These are phyloP conservation scores for Coemansia sp. DNA, from an alignment of 192 early-diverging fungal genomes.

Conservation along the genomic window DNA sequence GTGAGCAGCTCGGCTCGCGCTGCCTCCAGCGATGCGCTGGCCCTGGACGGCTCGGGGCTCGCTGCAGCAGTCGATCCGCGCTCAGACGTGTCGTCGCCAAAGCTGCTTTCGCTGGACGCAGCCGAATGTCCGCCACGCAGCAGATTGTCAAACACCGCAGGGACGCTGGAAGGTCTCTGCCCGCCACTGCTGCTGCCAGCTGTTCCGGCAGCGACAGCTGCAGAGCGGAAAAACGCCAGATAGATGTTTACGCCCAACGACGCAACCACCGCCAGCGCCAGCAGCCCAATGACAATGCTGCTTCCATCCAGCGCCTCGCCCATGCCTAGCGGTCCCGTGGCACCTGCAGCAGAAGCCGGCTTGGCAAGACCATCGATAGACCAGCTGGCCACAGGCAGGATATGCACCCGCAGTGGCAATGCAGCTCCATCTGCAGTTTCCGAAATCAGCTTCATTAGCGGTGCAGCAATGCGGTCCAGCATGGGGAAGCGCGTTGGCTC, in stretches of 20 bases:
- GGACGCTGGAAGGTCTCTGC: no score
- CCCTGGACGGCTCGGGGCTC: constrained; percentile 1
- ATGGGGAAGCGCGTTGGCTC: constrained; percentile 30
- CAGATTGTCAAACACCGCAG: constrained; percentile 19
- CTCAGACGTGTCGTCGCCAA: constrained; percentile 8
- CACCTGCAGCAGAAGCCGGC: background rate
- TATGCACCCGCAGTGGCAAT: constrained; percentile 28
- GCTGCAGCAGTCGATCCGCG: background rate
- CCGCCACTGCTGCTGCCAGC: constrained; percentile 1
- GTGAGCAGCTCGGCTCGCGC: constrained; percentile 29
- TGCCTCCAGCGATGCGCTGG: constrained; percentile 22
- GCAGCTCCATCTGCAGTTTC: constrained; percentile 2
- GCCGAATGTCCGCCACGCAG: constrained; percentile 15
- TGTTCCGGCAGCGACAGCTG: background rate
- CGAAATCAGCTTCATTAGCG: constrained; percentile 24
- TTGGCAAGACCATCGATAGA: constrained; percentile 9
- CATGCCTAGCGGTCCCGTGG: background rate
- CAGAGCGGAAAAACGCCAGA: constrained; percentile 26
- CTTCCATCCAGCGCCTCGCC: constrained; percentile 27
- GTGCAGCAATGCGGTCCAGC: constrained; percentile 39
- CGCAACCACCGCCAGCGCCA: constrained; percentile 31
- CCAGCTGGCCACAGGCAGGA: constrained; percentile 37
- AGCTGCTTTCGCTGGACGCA: constrained; percentile 27
- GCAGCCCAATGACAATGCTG: constrained; percentile 40
- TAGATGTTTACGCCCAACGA: constrained; percentile 52